Evolutionary conservation across 1,284 basidiomycete species (phyloP), one percentile per base, ranked within the genome.

Genomic region (Puccinia coronata): DNA sequence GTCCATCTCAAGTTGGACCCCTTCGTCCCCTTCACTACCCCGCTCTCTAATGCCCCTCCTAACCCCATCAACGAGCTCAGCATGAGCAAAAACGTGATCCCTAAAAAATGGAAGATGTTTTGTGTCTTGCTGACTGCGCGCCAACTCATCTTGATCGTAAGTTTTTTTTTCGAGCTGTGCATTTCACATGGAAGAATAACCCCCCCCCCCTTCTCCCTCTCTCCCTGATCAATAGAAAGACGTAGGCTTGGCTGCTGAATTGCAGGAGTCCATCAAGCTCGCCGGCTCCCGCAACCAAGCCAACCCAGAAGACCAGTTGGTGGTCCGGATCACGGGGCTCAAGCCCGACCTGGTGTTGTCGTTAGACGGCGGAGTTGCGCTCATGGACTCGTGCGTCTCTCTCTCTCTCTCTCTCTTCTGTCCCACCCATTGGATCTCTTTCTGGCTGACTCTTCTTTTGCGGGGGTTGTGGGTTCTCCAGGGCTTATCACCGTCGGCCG

Each of bases 341-440:
- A 92, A 90, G 84, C 95, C 96, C 0, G 96, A 99, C 84, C 95
- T 96, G 85, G 88, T 94, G 23, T 87, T 96, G 36, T 91, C 94
- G 1, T 88, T 98, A 49, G 91, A 91, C 82, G 91, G 92, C 84
- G 88, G 91, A 0, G 87, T 96, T 69, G 95, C 94, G 11, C 89
- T 96, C 34, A 92, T 89, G 84, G 95, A 97, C 86, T 88, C 87
- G 78, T 80, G 28, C 31, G 78, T 80, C 25, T 47, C 23, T 57
- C 31, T 3, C 36, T 49, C 36, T 53, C 18, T 31, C 28, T 12
- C 31, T 25, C 25, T 55, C 31, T 25, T 53, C n/a, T 51, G 3
- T 16, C n/a, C n/a, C 16, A 11, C 31, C 36, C 31, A 28, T 2
- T 9, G 8, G 1, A n/a, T 34, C 20, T 39, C 3, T 0, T n/a